Evolutionary conservation across 208 protist genomes (phyloP), one percentile per base, ranked within the genome.

Genomic region (Trichomonas vaginalis): DNA sequence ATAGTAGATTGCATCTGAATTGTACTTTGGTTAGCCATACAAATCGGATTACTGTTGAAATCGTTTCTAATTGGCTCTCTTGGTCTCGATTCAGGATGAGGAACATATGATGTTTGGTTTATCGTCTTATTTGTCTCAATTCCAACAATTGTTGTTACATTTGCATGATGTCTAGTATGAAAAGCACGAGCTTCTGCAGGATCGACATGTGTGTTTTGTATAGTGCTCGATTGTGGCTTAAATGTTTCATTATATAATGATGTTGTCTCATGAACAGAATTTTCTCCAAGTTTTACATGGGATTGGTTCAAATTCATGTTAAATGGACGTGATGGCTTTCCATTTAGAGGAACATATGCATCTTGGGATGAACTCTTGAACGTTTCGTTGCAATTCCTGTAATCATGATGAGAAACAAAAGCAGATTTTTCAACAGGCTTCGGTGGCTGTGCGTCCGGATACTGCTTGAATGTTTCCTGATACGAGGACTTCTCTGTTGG

Each of bases 371-470:
- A 23, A 32, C 40, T 45, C 14, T n/a, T 35, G 15, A 51, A 51
- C 17, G 45, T 92, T 10, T 92, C 86, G 8, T 48, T 48, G 45
- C 45, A 56, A 27, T 92, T 51, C 6, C 40, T 0, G 27, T 45
- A 92, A 48, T 92, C 86, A 10, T 92, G 86, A 51, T 92, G 86
- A 10, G 86, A 92, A 39, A 92, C 27, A 51, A 92, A 92, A 17
- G 86, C 86, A 17, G n/a, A 39, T 92, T 42, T 92, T n/a, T 92
- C 86, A 39, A 27, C 86, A 0, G 27, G 6, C 21, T 14, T n/a
- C 17, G 86, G 86, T 17, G 86, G 86, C 0, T 92, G 23, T 8
- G 27, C 23, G 0, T 42, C 86, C 56, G 23, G 23, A 15, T 92
- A 51, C n/a, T 21, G 23, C 15, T 51, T 48, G 17, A 92, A 56